Percentiles rank a stretch among this genome's conserved stretches.
phyloP scores from a whole-genome alignment of 2,329 filamentous ascomycete genomes.

The Colletotrichum orchidophilum region DNA sequence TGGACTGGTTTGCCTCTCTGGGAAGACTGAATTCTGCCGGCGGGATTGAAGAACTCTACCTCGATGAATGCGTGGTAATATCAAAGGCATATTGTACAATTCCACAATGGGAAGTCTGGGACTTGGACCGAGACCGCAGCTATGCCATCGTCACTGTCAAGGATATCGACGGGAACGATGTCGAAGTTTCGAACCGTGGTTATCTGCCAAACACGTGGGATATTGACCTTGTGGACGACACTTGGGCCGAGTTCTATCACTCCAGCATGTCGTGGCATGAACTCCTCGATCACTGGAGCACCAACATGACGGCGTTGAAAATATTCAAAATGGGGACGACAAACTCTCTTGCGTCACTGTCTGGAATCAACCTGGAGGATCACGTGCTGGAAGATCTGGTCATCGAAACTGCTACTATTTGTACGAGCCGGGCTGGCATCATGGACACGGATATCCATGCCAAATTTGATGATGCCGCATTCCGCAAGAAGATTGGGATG shows the following conservation, averaged over 20 bases:
- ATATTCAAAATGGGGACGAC: neutral
- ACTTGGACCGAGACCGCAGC: neutral
- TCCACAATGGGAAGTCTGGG: neutral
- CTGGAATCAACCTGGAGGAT: neutral
- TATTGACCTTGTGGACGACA: neutral
- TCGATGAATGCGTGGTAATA: conserved; percentile 49
- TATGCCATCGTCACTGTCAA: neutral
- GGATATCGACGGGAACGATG: neutral
- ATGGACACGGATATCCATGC: neutral
- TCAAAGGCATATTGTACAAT: neutral
- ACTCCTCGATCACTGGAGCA: neutral
- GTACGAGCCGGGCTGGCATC: neutral
- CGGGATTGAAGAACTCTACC: conserved; percentile 50
- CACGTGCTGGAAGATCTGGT: neutral
- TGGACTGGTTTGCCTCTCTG: neutral
- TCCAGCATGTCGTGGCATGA: neutral
- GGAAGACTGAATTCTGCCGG: conserved; percentile 30
- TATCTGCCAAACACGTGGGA: neutral
- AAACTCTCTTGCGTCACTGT: neutral
- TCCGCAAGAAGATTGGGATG: neutral
- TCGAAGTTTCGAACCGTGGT: neutral
- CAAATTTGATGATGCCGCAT: neutral
- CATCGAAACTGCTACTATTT: neutral
- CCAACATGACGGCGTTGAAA: neutral
- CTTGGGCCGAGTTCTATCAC: neutral